Base-by-base conservation (phyloP, 495 filamentous ascomycete genomes). In the Penicillium bialowiezense region DNA sequence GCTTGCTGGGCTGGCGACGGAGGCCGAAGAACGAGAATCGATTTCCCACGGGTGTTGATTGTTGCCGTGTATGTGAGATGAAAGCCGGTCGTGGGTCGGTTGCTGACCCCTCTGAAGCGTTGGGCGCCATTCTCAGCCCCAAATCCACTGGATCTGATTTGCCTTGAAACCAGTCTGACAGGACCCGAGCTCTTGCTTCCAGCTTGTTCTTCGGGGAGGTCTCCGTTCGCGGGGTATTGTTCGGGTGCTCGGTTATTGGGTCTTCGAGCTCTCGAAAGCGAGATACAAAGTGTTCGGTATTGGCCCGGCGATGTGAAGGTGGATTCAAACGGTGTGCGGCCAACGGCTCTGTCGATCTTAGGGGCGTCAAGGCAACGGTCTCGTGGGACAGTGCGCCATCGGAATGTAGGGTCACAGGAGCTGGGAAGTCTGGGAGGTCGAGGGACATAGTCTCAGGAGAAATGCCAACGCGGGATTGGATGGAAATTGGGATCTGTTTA, bases 121-220 rank as follows among this genome's bases (percentile, higher is more conserved):
- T 42, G 13, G 56, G 14, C 26, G 44, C 20, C 52, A 57, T 57
- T 49, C 46, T 54, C 28, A 74, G 51, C 31, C 67, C 67, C 19
- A 78, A 52, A 15, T 67, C 69, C 28, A 77, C 70, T 15, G 73
- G 68, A 20, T 77, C 69, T 7, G 75, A 77, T 32, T 73, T 71
- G 13, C 78, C 77, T 40, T 73, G 68, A 46, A 82, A 82, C 76
- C 77, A 78, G 33, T 67, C 71, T 24, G 69, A 70, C 35, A 81
- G 42, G 9, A 68, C 59, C 41, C 69, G 69, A 33, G 71, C 60
- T 53, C 70, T 55, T 23, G 70, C 64, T 54, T 73, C 67, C 31
- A 72, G 41, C 52, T 65, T 75, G 67, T 67, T 74, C 44, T 70
- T 69, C 9, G 63, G 62, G 24, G 60, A 57, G 33, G 64, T 70